phyloP scores from a whole-genome alignment of 345 rosid species.

The Populus deltoides region DNA sequence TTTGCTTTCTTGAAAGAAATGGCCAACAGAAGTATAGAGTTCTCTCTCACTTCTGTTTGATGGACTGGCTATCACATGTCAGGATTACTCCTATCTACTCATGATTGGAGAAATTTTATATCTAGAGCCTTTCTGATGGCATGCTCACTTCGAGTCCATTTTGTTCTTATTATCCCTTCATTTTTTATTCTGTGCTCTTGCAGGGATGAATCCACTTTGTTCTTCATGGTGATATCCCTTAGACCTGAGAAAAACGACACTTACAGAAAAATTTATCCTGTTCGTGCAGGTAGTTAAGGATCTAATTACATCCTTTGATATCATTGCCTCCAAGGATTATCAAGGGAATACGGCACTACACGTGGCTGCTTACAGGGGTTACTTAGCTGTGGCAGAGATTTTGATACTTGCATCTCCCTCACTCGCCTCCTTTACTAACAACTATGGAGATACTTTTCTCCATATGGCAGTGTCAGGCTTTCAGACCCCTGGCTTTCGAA shows the following conservation, averaged over 20 bases:
- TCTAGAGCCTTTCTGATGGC: background rate
- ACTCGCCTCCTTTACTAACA: slow-evolving; percentile 43
- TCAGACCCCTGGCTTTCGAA: slow-evolving; percentile 63
- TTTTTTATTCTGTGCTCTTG: background rate
- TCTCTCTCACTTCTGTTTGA: background rate
- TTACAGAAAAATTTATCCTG: background rate
- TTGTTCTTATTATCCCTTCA: background rate
- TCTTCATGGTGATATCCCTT: background rate
- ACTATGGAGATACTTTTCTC: slow-evolving; percentile 72
- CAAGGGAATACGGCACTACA: slow-evolving; percentile 85
- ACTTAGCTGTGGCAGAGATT: slow-evolving; percentile 51
- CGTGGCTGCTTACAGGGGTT: slow-evolving; percentile 76
- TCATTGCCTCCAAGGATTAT: slow-evolving; percentile 46
- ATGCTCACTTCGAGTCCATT: background rate
- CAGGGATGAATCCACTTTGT: background rate
- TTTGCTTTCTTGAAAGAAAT: background rate
- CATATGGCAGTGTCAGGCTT: slow-evolving; percentile 86
- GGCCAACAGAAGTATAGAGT: background rate
- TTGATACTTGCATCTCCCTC: slow-evolving; percentile 50
- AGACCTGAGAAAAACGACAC: background rate
- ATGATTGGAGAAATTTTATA: background rate
- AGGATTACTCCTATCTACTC: background rate
- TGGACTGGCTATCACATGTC: background rate
- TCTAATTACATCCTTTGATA: slow-evolving; percentile 51
- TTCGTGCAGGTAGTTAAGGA: slow-evolving; percentile 60